Percentiles rank a stretch among this genome's conserved stretches.
phyloP scores from a whole-genome alignment of 495 filamentous ascomycete species.

The Neurospora sp. region DNA sequence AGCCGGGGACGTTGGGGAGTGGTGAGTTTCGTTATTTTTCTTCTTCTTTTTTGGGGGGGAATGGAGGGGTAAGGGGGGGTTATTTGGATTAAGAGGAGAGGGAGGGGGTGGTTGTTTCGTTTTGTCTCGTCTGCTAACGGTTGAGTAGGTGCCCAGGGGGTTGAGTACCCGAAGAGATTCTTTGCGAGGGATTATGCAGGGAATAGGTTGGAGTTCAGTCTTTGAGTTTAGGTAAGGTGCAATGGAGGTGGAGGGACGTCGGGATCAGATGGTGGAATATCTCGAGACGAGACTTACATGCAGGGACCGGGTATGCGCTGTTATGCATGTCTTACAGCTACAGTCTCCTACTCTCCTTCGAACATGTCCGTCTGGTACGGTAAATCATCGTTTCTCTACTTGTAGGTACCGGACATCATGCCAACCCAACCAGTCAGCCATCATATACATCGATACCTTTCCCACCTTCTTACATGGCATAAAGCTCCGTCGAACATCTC shows the following conservation, averaged over 20 bases:
- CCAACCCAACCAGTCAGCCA: background rate
- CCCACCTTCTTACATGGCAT: background rate
- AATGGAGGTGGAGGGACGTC: background rate
- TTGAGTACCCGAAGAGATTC: slow-evolving; percentile 50
- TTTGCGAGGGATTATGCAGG: slow-evolving; percentile 56
- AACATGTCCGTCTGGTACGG: background rate
- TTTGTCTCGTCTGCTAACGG: background rate
- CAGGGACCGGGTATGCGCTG: background rate
- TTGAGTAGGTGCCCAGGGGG: slow-evolving; percentile 37
- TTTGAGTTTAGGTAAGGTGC: slow-evolving; percentile 21
- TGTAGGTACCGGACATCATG: background rate
- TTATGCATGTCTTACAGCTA: background rate
- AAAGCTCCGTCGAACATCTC: background rate
- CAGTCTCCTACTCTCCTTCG: background rate
- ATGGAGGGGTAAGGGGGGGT: background rate
- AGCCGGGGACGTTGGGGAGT: slow-evolving; percentile 41
- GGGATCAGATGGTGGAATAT: background rate
- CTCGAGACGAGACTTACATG: background rate
- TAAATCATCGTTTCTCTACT: background rate
- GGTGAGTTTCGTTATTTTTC: slow-evolving; percentile 27
- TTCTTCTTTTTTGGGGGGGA: background rate
- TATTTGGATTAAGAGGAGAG: background rate
- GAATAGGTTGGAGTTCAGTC: slow-evolving; percentile 51
- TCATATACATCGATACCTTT: background rate
- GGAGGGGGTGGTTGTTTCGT: background rate